A percentile compares a stretch with the other conserved stretches of the same genome.
Conservation (phyloP, 495 filamentous ascomycete genomes). For the Lophiotrema nucula region DNA sequence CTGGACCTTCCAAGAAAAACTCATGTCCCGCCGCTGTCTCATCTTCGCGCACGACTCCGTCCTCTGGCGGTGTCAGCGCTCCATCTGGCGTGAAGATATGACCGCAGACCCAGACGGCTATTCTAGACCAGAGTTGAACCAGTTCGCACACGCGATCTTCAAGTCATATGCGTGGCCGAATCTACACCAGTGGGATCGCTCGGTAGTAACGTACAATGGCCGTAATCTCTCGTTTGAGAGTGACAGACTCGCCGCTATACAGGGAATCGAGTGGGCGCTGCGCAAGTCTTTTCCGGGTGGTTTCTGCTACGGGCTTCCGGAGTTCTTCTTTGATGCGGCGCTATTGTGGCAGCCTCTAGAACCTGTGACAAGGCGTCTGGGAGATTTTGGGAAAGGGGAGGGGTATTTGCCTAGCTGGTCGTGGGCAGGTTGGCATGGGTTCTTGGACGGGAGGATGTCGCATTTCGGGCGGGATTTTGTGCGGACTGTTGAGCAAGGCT, state of each 20-base stretch:
- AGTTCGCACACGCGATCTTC: neutral
- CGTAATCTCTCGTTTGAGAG: neutral
- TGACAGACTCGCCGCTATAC: neutral
- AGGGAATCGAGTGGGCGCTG: neutral
- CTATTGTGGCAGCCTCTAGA: slow-evolving; percentile 1
- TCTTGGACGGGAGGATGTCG: neutral
- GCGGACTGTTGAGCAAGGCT: neutral
- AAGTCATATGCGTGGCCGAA: neutral
- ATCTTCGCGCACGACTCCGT: neutral
- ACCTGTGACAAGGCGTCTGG: neutral
- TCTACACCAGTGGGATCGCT: neutral
- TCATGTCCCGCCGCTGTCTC: neutral
- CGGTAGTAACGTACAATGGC: neutral
- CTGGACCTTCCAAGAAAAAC: neutral
- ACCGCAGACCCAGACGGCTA: neutral
- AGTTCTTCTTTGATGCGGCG: slow-evolving; percentile 15
- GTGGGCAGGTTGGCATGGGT: neutral
- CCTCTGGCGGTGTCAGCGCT: neutral
- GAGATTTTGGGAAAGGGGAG: neutral
- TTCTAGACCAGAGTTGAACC: neutral
- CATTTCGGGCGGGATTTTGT: neutral
- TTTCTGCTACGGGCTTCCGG: slow-evolving; percentile 5
- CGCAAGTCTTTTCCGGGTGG: neutral
- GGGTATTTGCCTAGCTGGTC: neutral
- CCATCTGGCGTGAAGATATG: neutral